Evolutionary conservation across 352 stramenopile genomes (phyloP).

Genomic region (Pythium oligandrum): DNA sequence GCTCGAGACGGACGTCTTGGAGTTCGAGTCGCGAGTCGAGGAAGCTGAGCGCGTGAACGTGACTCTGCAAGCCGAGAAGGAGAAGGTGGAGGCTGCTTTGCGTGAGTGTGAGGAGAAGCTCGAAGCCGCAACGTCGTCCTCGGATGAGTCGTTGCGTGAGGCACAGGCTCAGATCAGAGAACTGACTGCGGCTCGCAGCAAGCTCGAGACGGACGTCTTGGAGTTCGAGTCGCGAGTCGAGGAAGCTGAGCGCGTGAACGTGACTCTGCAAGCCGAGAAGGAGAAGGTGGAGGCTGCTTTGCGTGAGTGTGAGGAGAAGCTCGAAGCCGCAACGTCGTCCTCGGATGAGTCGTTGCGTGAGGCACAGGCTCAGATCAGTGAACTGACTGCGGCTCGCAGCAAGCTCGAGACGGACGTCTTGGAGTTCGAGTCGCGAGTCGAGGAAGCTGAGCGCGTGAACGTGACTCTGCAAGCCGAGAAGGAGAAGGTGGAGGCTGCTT

Average conservation of each 20-base stretch:
- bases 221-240: constrained; percentile 1
- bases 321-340: constrained; percentile 13
- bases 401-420: constrained; percentile 1
- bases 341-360: constrained; percentile 4
- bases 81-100: constrained; percentile 2
- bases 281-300: constrained; percentile 3
- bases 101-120: constrained; percentile 18
- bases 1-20: neutral
- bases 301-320: constrained; percentile 14
- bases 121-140: constrained; percentile 11
- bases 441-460: constrained; percentile 1
- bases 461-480: neutral
- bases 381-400: neutral
- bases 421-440: constrained; percentile 1
- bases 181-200: neutral
- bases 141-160: constrained; percentile 4
- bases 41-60: constrained; percentile 2
- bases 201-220: neutral
- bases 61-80: neutral
- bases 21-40: constrained; percentile 1
- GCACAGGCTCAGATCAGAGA: neutral
- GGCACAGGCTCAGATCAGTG: neutral
- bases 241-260: constrained; percentile 5
- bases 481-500: constrained; percentile 2
- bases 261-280: constrained; percentile 1